Evolutionary conservation across 1,284 basidiomycete genomes (phyloP).

Genomic region (Fomes fomentarius): DNA sequence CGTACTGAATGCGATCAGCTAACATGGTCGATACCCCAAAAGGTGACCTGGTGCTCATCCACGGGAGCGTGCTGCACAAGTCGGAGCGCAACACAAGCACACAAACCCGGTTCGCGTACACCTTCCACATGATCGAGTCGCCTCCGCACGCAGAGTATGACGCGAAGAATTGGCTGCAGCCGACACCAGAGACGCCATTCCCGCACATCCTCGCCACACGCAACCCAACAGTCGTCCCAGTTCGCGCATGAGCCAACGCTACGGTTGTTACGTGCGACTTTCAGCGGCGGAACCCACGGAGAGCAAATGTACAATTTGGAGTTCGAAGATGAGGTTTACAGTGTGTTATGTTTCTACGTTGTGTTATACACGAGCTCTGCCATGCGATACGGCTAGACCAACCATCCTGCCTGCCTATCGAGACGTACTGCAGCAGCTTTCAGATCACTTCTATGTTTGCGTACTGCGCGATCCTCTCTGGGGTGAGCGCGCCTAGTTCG

Average conservation of each 20-base stretch:
- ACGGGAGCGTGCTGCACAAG: constrained; percentile 89
- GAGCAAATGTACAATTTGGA: no score
- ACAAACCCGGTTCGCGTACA: constrained; percentile 87
- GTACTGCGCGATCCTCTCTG: constrained; percentile 50
- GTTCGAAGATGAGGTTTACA: not conserved
- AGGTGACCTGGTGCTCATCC: constrained; percentile 89
- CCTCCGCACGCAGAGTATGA: constrained; percentile 69
- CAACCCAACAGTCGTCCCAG: constrained; percentile 28
- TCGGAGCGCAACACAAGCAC: constrained; percentile 79
- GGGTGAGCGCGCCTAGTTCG: constrained; percentile 67
- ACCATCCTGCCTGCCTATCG: not conserved
- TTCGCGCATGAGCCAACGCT: constrained; percentile 21
- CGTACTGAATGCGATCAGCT: not conserved
- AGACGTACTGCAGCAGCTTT: not conserved
- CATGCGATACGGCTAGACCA: not conserved
- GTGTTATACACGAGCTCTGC: not conserved
- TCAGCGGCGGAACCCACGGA: no score
- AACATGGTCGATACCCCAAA: not conserved
- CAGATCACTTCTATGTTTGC: constrained; percentile 52
- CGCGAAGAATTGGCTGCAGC: constrained; percentile 89
- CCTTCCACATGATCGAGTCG: constrained; percentile 90
- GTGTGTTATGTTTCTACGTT: not conserved
- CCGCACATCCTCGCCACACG: constrained; percentile 60
- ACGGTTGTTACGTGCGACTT: no score
- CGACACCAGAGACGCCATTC: constrained; percentile 82